Evolutionary conservation across 371 early-diverging fungal genomes (phyloP).

Genomic region (Mucor lusitanicus): DNA sequence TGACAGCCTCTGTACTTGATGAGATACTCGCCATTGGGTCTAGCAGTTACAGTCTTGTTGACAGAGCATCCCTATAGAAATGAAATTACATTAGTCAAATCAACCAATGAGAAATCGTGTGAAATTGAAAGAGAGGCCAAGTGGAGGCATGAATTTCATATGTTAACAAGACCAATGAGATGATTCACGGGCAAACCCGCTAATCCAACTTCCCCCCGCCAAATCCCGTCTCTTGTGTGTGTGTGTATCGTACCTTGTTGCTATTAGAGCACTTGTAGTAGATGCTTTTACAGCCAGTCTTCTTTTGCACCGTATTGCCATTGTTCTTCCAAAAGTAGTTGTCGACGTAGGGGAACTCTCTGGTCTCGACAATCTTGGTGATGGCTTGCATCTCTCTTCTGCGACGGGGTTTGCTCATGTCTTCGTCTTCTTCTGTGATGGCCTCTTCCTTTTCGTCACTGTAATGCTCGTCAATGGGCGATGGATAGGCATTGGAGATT

Average conservation of each 20-base stretch:
- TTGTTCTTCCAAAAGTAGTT: constrained; percentile 66
- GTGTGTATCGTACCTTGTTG: constrained; percentile 27
- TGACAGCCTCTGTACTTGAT: constrained; percentile 66
- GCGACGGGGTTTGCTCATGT: constrained; percentile 30
- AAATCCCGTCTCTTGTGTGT: constrained; percentile 21
- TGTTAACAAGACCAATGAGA: constrained; percentile 14
- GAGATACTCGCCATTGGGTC: constrained; percentile 58
- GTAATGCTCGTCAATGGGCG: constrained; percentile 30
- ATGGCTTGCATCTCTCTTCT: constrained; percentile 70
- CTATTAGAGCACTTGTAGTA: constrained; percentile 58
- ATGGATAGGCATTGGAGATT: constrained; percentile 25
- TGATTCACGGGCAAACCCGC: constrained; percentile 30
- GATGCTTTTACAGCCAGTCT: constrained; percentile 65
- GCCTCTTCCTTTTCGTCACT: constrained; percentile 3
- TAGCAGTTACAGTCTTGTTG: constrained; percentile 67
- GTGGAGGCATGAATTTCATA: constrained; percentile 35
- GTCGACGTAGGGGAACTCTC: constrained; percentile 56
- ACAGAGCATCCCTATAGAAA: constrained; percentile 52
- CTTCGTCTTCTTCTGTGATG: background rate
- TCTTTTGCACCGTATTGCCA: constrained; percentile 60
- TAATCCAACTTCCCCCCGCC: constrained; percentile 22
- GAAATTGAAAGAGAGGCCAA: constrained; percentile 5
- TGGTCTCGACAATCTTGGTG: constrained; percentile 65
- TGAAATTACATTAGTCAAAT: constrained; percentile 2
- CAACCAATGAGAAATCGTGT: constrained; percentile 14